Evolutionary conservation across 163 green algal species (phyloP), one percentile per base, ranked within the genome.

Genomic region (Trebouxia gelatinosa): DNA sequence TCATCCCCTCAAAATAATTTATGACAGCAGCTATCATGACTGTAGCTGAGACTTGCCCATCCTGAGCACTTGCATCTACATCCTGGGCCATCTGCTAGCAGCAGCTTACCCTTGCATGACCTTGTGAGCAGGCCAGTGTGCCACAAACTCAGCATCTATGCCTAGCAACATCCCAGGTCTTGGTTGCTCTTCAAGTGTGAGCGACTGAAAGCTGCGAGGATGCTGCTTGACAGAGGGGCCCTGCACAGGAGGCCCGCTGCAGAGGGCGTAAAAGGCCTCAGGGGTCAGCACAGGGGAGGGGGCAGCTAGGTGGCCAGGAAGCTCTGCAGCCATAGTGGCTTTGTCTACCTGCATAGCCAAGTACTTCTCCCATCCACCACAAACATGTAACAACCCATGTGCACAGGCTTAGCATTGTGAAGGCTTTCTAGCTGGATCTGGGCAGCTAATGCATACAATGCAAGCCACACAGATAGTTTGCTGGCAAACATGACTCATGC

Each of bases 81-180:
- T n/a, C n/a, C n/a, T n/a, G n/a, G n/a, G n/a, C n/a, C n/a, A n/a
- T n/a, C n/a, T n/a, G n/a, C n/a, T n/a, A n/a, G n/a, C n/a, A n/a
- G 6, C 5, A 37, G 23, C 78, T 1, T 58, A 85, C 83, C 77
- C 70, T 16, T 70, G 67, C 39, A 90, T 54, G 46, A 80, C 84
- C 54, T 91, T 93, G 51, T 96, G 87, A 0, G 91, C 75, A 19
- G 88, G 75, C 2, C 84, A 84, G n/a, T 95, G 84, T 23, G 88
- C 87, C 68, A 98, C 95, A 82, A 98, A 98, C 85, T 98, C 95
- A 0, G 94, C 92, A 75, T 98, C 95, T 37, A 98, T 91, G 13
- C 87, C 94, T 35, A 98, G 79, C 59, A 97, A 80, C 58, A 88
- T 81, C 0, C 90, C 90, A 2, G 82, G 83, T 0, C 68, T 31